These are phyloP conservation scores for Rhodofomes roseus DNA, from an alignment of 1,284 basidiomycete species.

Conservation along the genomic window DNA sequence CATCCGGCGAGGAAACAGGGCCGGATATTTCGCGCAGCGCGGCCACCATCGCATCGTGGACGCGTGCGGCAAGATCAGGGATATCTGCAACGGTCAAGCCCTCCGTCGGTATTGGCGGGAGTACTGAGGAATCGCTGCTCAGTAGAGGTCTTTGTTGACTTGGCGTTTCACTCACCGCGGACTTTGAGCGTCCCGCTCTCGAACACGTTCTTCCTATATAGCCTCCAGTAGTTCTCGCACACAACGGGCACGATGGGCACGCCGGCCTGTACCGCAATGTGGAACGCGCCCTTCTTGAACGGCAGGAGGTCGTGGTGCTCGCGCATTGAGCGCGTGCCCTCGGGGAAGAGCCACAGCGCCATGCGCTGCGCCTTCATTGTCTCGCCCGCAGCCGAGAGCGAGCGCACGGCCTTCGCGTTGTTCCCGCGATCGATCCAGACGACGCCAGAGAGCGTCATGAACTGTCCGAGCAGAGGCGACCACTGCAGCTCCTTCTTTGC, in stretches of 20 bases:
- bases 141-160: conserved; percentile 6
- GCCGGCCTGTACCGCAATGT: conserved; percentile 87
- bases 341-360: conserved; percentile 90
- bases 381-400: conserved; percentile 76
- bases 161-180: conserved; percentile 56
- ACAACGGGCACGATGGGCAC: conserved; percentile 91
- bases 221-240: conserved; percentile 88
- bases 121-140: conserved; percentile 42
- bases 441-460: conserved; percentile 88
- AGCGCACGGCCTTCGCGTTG: conserved; percentile 70
- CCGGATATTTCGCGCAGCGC: conserved; percentile 65
- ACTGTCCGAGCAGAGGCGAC: conserved; percentile 86
- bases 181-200: conserved; percentile 77
- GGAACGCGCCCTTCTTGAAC: conserved; percentile 99
- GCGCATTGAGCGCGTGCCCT: conserved; percentile 83
- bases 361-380: conserved; percentile 75
- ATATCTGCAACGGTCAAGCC: conserved; percentile 68
- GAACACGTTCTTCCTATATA: conserved; percentile 81
- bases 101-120: conserved; percentile 74
- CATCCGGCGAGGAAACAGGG: conserved; percentile 30
- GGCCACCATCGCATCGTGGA: conserved; percentile 71
- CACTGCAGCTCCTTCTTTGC: conserved; percentile 91
- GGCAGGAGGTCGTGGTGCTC: conserved; percentile 70
- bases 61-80: conserved; percentile 53
- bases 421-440: conserved; percentile 93